A percentile compares a stretch with the other conserved stretches of the same genome.
Conservation (phyloP, 1,139 yeast species). For the Citeromyces hawaiiensis region DNA sequence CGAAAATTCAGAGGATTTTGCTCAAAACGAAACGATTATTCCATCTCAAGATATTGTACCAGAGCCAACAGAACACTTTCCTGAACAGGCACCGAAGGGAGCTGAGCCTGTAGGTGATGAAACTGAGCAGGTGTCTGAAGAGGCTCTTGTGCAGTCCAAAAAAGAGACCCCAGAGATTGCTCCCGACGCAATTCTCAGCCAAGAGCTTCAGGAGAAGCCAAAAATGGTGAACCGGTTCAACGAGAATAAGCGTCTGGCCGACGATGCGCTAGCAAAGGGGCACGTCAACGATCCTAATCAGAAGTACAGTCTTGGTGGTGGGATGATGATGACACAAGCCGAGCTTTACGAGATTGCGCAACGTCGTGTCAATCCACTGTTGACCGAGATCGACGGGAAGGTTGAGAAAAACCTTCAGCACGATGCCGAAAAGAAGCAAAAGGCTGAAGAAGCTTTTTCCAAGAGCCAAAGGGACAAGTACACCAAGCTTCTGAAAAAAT, state of each 20-base stretch:
- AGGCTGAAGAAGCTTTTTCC: conserved; percentile 24
- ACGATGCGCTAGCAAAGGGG: conserved; percentile 27
- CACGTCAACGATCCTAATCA: conserved; percentile 35
- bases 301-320: conserved; percentile 39
- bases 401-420: conserved; percentile 29
- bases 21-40: conserved; percentile 4
- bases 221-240: conserved; percentile 31
- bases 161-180: conserved; percentile 10
- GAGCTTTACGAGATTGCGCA: conserved; percentile 45
- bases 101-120: conserved; percentile 5
- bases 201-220: conserved; percentile 30
- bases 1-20: conserved; percentile 6
- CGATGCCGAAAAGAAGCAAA: conserved; percentile 21
- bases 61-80: conserved; percentile 6
- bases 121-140: conserved; percentile 2
- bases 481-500: conserved; percentile 27
- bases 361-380: conserved; percentile 40
- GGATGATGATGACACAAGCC: conserved; percentile 38
- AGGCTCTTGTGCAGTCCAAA: not conserved
- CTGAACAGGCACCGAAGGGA: conserved; percentile 3
- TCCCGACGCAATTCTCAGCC: conserved; percentile 26
- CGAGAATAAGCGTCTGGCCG: conserved; percentile 35
- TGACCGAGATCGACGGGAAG: conserved; percentile 34
- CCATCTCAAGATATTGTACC: conserved; percentile 3
- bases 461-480: conserved; percentile 32